Evolutionary conservation across 2,329 filamentous ascomycete species (phyloP), one percentile per base, ranked within the genome.

Genomic region (Pyrenochaeta sp.): DNA sequence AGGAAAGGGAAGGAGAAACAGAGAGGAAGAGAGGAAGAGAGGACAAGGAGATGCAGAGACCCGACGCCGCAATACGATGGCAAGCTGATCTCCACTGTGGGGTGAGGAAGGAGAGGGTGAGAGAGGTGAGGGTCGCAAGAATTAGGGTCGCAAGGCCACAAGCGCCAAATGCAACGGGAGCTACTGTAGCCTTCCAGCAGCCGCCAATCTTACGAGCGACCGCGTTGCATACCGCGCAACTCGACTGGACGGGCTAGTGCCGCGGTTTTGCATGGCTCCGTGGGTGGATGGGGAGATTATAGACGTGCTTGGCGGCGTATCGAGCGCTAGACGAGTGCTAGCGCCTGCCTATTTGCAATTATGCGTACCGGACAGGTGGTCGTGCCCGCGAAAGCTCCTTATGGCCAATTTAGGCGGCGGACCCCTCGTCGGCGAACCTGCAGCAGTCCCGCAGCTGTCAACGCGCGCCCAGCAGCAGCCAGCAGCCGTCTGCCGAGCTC

Each of bases 1-100:
- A 76, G 67, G 72, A 72, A 75, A 73, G 58, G 13, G 68, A 73
- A 75, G 69, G 72, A 71, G 70, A 74, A 73, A 75, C 66, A 70
- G 54, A 66, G 67, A 72, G 71, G 73, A 74, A 76, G 66, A 71
- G 62, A 67, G 68, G 58, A 71, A 64, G 49, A 53, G 71, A 77
- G 72, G 74, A 74, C 65, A 72, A 69, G 71, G 68, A 74, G 68
- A 67, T 65, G 67, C 66, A 65, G 74, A 66, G 66, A 65, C 65
- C 75, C 75, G 71, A 73, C 72, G 69, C 71, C 71, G 67, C 69
- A 69, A 65, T 71, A 71, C 59, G 74, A 74, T 71, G 71, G 60
- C 54, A 70, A 69, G 65, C 56, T 71, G 66, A 62, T 68, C 60
- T 70, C 66, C 68, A 70, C 65, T 73, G 75, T 76, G 75, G 73